Evolutionary conservation across 148 eudicot genomes (phyloP), one percentile per base, ranked within the genome.

Genomic region (Rhododendron simsii): DNA sequence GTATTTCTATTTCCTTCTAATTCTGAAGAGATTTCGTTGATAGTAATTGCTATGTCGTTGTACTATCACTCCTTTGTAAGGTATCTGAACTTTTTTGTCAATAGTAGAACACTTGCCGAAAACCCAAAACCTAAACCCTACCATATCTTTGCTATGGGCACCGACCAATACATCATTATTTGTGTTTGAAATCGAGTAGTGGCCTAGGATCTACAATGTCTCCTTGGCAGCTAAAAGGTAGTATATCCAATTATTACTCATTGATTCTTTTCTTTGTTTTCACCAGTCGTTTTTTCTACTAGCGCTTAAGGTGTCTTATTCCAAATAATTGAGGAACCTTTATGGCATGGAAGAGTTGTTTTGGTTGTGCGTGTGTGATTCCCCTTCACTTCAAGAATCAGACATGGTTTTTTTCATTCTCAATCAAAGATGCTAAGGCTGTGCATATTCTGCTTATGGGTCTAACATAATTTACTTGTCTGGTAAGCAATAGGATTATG

Each of bases 1-100:
- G 99, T 97, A 93, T 65, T 75, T 86, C 30, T n/a, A n/a, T 75
- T 30, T 33, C 81, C 50, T 14, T 82, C 18, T 69, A 6, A 55
- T 85, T 53, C 9, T 37, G 61, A 50, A 73, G 81, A 51, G 20
- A 41, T 71, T 45, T 33, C 13, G 41, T 33, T 76, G 4, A 39
- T 82, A 30, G 80, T 76, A 50, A 39, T 50, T 55, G 12, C 33
- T 57, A 33, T 44, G n/a, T 57, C 11, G 39, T 71, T 65, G 11
- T 20, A 75, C 16, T 59, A 21, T 73, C 47, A 50, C 67, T 73
- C 53, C 77, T 84, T 50, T 18, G 18, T 55, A 47, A 23, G 18
- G 4, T 59, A 84, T 84, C 78, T 71, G 30, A 71, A 16, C 44
- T 33, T 35, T 28, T 84, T 73, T 82, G 80, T 41, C 41, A 9